Conservation (phyloP, 2,329 filamentous ascomycete species). For the Aspergillus novofumigatus region DNA sequence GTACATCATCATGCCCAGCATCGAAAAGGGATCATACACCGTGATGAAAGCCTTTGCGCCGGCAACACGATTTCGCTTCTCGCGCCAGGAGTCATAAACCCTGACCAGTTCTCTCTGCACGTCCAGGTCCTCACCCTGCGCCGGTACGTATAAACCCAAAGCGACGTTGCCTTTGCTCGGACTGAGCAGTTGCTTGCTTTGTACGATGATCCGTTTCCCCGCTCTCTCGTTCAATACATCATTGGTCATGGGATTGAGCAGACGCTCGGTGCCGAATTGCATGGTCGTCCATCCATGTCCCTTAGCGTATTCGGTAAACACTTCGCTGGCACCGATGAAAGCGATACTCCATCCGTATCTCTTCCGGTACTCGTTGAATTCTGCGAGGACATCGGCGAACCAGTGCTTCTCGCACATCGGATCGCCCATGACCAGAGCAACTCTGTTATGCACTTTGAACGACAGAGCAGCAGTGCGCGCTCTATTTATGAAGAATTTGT, state of each 20-base stretch:
- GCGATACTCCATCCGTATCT: slow-evolving; percentile 29
- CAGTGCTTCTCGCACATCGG: slow-evolving; percentile 30
- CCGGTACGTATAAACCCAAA: slow-evolving; percentile 34
- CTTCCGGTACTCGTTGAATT: slow-evolving; percentile 34
- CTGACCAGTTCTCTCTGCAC: slow-evolving; percentile 31
- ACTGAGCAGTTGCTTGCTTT: slow-evolving; percentile 36
- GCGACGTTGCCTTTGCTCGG: slow-evolving; percentile 30
- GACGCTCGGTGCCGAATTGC: slow-evolving; percentile 37
- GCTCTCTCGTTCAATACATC: slow-evolving; percentile 32
- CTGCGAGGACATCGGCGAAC: slow-evolving; percentile 26
- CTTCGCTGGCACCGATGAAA: slow-evolving; percentile 35
- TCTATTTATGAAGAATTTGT: slow-evolving; percentile 39
- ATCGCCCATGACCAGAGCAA: slow-evolving; percentile 39
- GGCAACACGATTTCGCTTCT: slow-evolving; percentile 27
- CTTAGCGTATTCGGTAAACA: slow-evolving; percentile 29
- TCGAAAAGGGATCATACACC: slow-evolving; percentile 30
- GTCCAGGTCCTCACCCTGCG: slow-evolving; percentile 22
- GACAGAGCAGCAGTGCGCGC: slow-evolving; percentile 32
- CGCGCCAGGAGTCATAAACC: slow-evolving; percentile 39
- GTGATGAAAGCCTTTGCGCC: slow-evolving; percentile 38
- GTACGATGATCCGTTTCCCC: slow-evolving; percentile 36
- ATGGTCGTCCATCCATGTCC: slow-evolving; percentile 32
- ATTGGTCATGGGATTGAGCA: slow-evolving; percentile 40
- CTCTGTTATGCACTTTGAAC: slow-evolving; percentile 35
- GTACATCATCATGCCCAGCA: not conserved